Conservation (phyloP, 2,329 filamentous ascomycete species). For the Fusarium multiceps region DNA sequence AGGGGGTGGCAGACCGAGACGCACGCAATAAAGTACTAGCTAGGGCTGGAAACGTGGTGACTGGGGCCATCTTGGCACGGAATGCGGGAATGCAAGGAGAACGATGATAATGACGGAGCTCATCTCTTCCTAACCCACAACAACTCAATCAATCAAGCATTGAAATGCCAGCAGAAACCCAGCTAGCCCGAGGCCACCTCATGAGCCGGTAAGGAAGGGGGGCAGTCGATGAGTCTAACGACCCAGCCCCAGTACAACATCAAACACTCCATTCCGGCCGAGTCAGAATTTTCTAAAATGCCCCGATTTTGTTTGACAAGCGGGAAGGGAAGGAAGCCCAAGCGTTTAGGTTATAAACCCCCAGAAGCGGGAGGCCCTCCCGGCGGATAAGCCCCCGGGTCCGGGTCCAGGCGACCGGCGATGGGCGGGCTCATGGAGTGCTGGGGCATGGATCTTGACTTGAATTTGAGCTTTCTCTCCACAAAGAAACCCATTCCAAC, state of each 20-base stretch:
- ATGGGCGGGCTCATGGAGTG: constrained; percentile 27
- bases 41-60: constrained; percentile 42
- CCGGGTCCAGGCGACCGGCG: constrained; percentile 35
- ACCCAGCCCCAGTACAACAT: constrained; percentile 20
- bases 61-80: constrained; percentile 33
- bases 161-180: constrained; percentile 24
- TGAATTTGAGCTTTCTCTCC: constrained; percentile 31
- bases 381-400: constrained; percentile 35
- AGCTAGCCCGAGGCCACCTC: constrained; percentile 33
- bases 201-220: constrained; percentile 27
- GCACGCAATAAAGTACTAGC: constrained; percentile 26
- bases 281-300: constrained; percentile 36
- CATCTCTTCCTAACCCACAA: constrained; percentile 33
- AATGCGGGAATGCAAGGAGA: constrained; percentile 43
- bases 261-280: constrained; percentile 34
- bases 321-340: constrained; percentile 32
- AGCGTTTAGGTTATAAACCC: constrained; percentile 37
- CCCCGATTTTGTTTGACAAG: constrained; percentile 39
- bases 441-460: constrained; percentile 31
- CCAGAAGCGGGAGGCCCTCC: constrained; percentile 39
- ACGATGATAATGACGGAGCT: constrained; percentile 34
- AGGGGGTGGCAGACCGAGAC: constrained; percentile 21
- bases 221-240: constrained; percentile 18
- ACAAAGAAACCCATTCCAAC: constrained; percentile 23
- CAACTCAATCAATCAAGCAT: constrained; percentile 22